Evolutionary conservation across 169 alveolate genomes (phyloP).

Genomic region (Plasmodium chabaudi): DNA sequence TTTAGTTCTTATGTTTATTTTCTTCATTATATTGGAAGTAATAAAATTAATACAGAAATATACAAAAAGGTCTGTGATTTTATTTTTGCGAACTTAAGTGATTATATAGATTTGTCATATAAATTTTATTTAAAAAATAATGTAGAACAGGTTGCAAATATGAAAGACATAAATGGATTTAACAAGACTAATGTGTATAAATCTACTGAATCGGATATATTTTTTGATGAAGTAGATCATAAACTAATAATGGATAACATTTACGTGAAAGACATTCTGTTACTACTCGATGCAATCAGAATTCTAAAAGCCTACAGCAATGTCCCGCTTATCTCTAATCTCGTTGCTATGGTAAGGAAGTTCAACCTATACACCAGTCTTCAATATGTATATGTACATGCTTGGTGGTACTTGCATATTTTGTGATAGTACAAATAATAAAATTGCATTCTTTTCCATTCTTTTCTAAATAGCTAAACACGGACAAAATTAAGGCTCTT

Average conservation of each 20-base stretch:
- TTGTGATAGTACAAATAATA: not conserved
- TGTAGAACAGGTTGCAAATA: not conserved
- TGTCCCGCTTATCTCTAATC: slow-evolving; percentile 6
- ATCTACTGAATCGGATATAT: not conserved
- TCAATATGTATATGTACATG: not conserved
- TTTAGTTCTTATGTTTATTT: slow-evolving; percentile 52
- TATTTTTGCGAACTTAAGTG: slow-evolving; percentile 12
- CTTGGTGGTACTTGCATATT: not conserved
- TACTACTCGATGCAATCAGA: slow-evolving; percentile 44
- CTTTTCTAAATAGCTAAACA: slow-evolving; percentile 17
- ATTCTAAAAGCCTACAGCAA: slow-evolving; percentile 35
- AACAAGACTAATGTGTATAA: not conserved
- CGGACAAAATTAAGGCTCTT: slow-evolving; percentile 26
- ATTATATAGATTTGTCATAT: slow-evolving; percentile 33
- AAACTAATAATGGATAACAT: slow-evolving; percentile 33
- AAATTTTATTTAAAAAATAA: not conserved
- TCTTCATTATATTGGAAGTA: slow-evolving; percentile 43
- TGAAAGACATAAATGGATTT: not conserved
- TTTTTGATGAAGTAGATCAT: slow-evolving; percentile 51
- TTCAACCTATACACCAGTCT: not conserved
- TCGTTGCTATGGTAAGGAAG: slow-evolving; percentile 23
- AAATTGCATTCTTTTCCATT: not conserved
- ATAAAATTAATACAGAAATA: not conserved
- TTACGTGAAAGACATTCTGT: slow-evolving; percentile 43
- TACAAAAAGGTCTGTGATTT: slow-evolving; percentile 15